A percentile compares a stretch with the other conserved stretches of the same genome.
Evolutionary conservation across 1,284 basidiomycete genomes (phyloP).

Genomic region (Somion occarium): DNA sequence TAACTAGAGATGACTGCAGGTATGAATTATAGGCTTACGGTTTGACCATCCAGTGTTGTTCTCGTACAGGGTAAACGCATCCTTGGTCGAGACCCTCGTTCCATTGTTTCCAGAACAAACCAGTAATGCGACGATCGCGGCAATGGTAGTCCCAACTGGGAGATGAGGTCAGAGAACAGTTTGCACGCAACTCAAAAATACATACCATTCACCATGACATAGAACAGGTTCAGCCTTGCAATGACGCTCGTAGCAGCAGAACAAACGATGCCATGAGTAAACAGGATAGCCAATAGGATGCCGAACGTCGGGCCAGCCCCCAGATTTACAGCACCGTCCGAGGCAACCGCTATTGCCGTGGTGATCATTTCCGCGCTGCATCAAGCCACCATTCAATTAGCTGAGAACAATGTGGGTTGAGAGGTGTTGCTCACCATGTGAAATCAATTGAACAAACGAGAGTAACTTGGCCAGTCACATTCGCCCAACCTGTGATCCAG

Average conservation of each 20-base stretch:
- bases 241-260: constrained; percentile 63
- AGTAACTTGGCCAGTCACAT: constrained; percentile 54
- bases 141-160: constrained; percentile 34
- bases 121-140: constrained; percentile 54
- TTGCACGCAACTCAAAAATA: background rate
- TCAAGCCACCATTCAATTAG: background rate
- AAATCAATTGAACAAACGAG: constrained; percentile 74
- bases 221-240: constrained; percentile 65
- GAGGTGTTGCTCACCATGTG: constrained; percentile 42
- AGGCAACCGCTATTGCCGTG: constrained; percentile 59
- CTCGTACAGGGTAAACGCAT: constrained; percentile 66
- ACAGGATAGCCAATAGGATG: constrained; percentile 57
- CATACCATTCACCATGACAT: constrained; percentile 58
- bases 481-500: constrained; percentile 73
- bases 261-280: constrained; percentile 63
- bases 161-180: background rate
- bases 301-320: constrained; percentile 61
- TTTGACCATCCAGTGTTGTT: constrained; percentile 68
- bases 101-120: constrained; percentile 46
- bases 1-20: too few species aligned
- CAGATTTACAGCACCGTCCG: constrained; percentile 47
- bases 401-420: background rate
- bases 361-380: constrained; percentile 69
- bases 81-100: constrained; percentile 52
- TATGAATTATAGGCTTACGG: constrained; percentile 32